These are phyloP conservation scores for Deuterostichococcus epilithicus DNA, from an alignment of 139 green algal genomes.

Conservation along the genomic window DNA sequence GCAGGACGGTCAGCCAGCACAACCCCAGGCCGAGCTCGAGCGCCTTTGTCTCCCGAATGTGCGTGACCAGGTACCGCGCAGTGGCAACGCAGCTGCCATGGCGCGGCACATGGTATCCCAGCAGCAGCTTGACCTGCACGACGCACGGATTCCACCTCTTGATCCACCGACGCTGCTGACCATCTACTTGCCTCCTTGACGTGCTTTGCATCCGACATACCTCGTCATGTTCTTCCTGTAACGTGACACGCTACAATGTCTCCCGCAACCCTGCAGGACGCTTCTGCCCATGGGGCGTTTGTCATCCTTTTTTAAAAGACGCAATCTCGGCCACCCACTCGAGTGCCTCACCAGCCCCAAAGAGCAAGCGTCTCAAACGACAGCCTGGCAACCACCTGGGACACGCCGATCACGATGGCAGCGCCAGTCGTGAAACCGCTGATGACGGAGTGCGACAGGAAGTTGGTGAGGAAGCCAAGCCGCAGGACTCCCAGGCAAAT, in stretches of 20 bases:
- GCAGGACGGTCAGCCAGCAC: constrained; percentile 18
- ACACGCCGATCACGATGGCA: constrained; percentile 70
- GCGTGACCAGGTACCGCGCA: neutral
- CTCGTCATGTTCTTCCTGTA: too few species aligned
- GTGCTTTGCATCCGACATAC: too few species aligned
- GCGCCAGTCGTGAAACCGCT: constrained; percentile 77
- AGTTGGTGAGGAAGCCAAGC: constrained; percentile 75
- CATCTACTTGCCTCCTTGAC: too few species aligned
- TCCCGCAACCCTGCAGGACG: too few species aligned
- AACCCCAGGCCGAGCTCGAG: constrained; percentile 16
- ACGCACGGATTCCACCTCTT: too few species aligned
- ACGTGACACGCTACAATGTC: too few species aligned
- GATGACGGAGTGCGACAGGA: constrained; percentile 72
- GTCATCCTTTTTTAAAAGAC: too few species aligned
- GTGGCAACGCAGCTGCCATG: constrained; percentile 3
- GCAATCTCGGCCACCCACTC: too few species aligned
- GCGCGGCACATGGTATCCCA: constrained; percentile 1
- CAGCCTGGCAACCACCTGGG: constrained; percentile 27
- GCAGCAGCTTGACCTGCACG: constrained; percentile 5
- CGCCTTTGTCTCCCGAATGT: neutral
- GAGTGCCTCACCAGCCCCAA: too few species aligned
- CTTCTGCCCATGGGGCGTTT: too few species aligned
- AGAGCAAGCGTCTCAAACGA: too few species aligned
- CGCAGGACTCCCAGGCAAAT: constrained; percentile 44
- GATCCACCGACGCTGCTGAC: too few species aligned